A percentile compares a stretch with the other conserved stretches of the same genome.
phyloP scores from a whole-genome alignment of 2,329 filamentous ascomycete genomes.

The Leptographium radiaticola region DNA sequence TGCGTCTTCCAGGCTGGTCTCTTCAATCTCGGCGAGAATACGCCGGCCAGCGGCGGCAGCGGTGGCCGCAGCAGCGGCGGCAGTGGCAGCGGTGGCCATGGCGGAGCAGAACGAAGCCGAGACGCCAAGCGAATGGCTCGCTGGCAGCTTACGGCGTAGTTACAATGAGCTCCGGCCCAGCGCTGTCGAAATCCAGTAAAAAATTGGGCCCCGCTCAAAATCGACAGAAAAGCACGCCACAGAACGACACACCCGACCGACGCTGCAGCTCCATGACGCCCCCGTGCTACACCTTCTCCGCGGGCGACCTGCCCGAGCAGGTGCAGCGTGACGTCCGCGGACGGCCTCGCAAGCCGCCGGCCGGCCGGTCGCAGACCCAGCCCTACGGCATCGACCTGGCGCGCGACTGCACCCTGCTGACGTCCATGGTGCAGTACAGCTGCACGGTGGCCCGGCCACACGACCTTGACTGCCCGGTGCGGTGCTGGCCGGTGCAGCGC shows the following conservation, averaged over 20 bases:
- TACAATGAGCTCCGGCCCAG: too few relatives aligned
- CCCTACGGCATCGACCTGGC: constrained; percentile 30
- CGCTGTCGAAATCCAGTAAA: too few relatives aligned
- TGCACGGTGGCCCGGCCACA: constrained; percentile 40
- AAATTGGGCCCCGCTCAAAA: too few relatives aligned
- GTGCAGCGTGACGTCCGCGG: constrained; percentile 35
- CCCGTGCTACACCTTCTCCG: constrained; percentile 41
- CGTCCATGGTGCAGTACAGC: constrained; percentile 44
- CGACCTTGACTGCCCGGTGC: constrained; percentile 30
- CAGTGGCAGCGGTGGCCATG: background rate
- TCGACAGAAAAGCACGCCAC: background rate
- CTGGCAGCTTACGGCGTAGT: too few relatives aligned
- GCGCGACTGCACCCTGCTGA: constrained; percentile 39
- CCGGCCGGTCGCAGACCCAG: background rate
- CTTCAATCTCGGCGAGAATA: constrained; percentile 41
- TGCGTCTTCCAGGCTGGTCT: constrained; percentile 47
- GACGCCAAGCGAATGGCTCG: too few relatives aligned
- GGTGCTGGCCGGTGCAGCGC: constrained; percentile 44
- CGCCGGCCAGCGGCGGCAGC: constrained; percentile 31
- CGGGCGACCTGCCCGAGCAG: constrained; percentile 33
- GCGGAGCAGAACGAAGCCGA: background rate
- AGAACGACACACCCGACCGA: background rate
- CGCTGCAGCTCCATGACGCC: constrained; percentile 35
- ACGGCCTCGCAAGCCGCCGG: constrained; percentile 34
- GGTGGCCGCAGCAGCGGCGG: constrained; percentile 15